Percentiles rank a stretch among this genome's conserved stretches.
Conservation (phyloP, 495 filamentous ascomycete species). For the Penicillium turbatum region DNA sequence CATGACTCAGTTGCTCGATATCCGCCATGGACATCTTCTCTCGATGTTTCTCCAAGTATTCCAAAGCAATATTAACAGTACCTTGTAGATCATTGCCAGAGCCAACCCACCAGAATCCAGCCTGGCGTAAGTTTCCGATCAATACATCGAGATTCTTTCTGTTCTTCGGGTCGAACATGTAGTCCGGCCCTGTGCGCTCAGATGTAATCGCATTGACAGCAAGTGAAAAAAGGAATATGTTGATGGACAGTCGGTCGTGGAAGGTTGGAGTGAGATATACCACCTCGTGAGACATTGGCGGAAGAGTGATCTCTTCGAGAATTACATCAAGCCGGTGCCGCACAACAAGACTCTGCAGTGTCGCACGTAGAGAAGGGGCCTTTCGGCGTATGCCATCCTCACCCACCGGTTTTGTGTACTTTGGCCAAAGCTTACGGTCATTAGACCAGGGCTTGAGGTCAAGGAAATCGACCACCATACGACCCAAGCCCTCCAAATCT, state of each 20-base stretch:
- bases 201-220: constrained; percentile 88
- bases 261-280: constrained; percentile 75
- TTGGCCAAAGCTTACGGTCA: constrained; percentile 61
- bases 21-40: constrained; percentile 56
- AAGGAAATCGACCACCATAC: constrained; percentile 66
- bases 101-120: constrained; percentile 88
- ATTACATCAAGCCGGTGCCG: constrained; percentile 72
- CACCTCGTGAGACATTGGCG: constrained; percentile 64
- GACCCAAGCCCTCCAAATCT: constrained; percentile 71
- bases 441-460: constrained; percentile 74
- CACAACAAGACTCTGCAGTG: constrained; percentile 73
- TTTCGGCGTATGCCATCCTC: constrained; percentile 51
- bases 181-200: constrained; percentile 75
- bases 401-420: constrained; percentile 66
- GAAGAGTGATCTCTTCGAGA: constrained; percentile 57
- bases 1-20: constrained; percentile 52
- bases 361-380: constrained; percentile 58
- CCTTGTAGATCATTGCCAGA: constrained; percentile 58
- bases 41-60: constrained; percentile 56
- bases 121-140: constrained; percentile 75
- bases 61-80: constrained; percentile 57
- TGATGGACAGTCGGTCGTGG: constrained; percentile 78
- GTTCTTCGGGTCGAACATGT: constrained; percentile 79
- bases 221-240: constrained; percentile 76
- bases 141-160: constrained; percentile 57